phyloP scores from a whole-genome alignment of 371 early-diverging fungal species.

The Mucor mucedo region DNA sequence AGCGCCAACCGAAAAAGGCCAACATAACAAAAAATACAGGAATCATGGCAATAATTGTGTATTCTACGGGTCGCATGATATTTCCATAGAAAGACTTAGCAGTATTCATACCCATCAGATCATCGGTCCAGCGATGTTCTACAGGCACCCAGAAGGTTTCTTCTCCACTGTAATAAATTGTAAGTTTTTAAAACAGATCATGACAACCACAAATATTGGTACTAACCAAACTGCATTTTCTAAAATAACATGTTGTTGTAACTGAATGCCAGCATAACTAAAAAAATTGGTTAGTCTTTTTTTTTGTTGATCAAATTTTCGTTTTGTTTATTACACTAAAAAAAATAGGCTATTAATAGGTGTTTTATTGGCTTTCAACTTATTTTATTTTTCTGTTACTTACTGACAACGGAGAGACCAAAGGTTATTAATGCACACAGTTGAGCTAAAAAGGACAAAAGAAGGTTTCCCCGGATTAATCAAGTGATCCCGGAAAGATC shows the following conservation, averaged over 20 bases:
- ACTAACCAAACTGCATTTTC: conserved; percentile 52
- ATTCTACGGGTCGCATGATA: conserved; percentile 53
- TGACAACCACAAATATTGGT: background rate
- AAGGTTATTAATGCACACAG: conserved; percentile 44
- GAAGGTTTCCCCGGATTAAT: background rate
- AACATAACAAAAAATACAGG: conserved; percentile 49
- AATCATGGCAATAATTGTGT: conserved; percentile 55
- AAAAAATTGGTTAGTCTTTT: background rate
- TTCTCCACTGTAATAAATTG: conserved; percentile 11
- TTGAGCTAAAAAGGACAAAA: conserved; percentile 36
- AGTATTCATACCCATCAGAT: conserved; percentile 27
- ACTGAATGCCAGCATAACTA: conserved; percentile 56
- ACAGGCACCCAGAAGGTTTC: conserved; percentile 10
- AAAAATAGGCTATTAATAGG: background rate
- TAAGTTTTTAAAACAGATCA: background rate
- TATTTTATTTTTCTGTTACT: background rate
- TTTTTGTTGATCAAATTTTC: background rate
- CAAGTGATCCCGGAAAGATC: background rate
- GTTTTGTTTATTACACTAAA: background rate
- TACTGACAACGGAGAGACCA: conserved; percentile 54
- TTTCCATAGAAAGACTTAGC: conserved; percentile 40
- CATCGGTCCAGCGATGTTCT: conserved; percentile 37
- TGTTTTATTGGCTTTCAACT: too few relatives aligned
- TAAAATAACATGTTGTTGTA: conserved; percentile 56
- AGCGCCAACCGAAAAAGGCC: conserved; percentile 44